These are phyloP conservation scores for Globisporangium rhizosaccharum DNA, from an alignment of 352 stramenopile species.

Conservation along the genomic window DNA sequence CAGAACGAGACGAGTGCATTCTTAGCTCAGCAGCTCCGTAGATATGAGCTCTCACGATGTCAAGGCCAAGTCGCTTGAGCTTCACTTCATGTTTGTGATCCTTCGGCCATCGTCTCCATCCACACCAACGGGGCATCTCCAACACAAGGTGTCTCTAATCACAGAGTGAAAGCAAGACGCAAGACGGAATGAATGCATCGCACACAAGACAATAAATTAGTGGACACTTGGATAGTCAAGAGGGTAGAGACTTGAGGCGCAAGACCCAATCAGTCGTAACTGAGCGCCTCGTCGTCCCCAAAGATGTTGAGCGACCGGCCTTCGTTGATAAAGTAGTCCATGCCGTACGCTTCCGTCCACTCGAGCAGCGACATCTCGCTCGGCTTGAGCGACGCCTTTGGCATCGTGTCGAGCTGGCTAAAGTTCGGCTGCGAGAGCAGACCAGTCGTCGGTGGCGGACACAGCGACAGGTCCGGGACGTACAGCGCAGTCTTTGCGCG, in stretches of 20 bases:
- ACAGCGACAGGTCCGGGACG: conserved; percentile 3
- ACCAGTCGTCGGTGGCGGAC: conserved; percentile 7
- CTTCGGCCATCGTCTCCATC: too few relatives aligned
- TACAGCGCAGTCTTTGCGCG: conserved; percentile 25
- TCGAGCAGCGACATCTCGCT: conserved; percentile 69
- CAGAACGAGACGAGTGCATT: too few relatives aligned
- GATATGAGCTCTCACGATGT: too few relatives aligned
- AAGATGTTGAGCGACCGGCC: conserved; percentile 52
- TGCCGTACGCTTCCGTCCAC: conserved; percentile 74
- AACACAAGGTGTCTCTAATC: too few relatives aligned
- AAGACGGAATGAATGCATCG: not conserved
- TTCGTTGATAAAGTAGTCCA: conserved; percentile 78
- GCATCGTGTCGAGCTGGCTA: conserved; percentile 27
- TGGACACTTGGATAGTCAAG: too few relatives aligned
- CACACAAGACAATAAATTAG: not conserved
- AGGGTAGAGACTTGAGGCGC: too few relatives aligned
- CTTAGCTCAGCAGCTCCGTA: too few relatives aligned
- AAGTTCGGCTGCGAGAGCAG: conserved; percentile 18
- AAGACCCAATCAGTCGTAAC: conserved; percentile 36
- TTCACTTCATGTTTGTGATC: too few relatives aligned
- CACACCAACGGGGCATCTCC: too few relatives aligned
- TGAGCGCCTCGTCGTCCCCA: conserved; percentile 33
- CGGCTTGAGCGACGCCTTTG: conserved; percentile 39
- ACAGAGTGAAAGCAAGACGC: too few relatives aligned
- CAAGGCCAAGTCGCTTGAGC: too few relatives aligned